Base-by-base conservation (phyloP, 139 green algal species). In the Chlorella sp. region DNA sequence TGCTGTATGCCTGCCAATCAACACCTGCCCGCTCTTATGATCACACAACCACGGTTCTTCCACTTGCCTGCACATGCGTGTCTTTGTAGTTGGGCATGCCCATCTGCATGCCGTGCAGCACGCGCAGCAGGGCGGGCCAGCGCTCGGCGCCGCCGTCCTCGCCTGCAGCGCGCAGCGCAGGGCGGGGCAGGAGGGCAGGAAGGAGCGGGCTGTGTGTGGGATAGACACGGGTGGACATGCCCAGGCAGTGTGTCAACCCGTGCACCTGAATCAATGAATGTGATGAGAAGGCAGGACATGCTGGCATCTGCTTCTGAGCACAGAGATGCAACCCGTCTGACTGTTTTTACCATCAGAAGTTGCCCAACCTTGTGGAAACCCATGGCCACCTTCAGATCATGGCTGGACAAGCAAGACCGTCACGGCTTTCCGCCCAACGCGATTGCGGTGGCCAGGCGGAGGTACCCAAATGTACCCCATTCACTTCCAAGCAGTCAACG, bases 51-150 rank as follows among this genome's bases (percentile, higher is more conserved):
- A 57, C 48, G 9, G n/a, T n/a, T 19, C 75, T 7, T 19, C 5
- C 14, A 28, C 77, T 32, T 21, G 71, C 48, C 81, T 86, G 53
- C 34, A 87, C 83, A 30, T 78, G 60, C 19, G 83, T 87, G 60
- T 87, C 83, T 34, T 77, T 87, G 83, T 60, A 77, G 19, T 60
- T 60, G 2, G 83, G 83, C 60, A 78, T 83, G 42, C 34, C 40
- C 79, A 85, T 85, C 76, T 90, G 86, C 36, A 90, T 60, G 76
- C 57, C 32, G 86, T 90, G 86, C 28, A 90, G 76, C 64, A 85
- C 77, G 37, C 76, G 76, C 86, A 90, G 86, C 76, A 90, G 28
- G 2, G 60, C 57, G 34, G 60, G 26, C 86, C 86, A 90, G 15
- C 86, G 86, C 24, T 39, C 28, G 39, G 26, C 39, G n/a, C 82